These are phyloP conservation scores for Catharanthus roseus DNA, from an alignment of 257 asterid species.

Conservation along the genomic window DNA sequence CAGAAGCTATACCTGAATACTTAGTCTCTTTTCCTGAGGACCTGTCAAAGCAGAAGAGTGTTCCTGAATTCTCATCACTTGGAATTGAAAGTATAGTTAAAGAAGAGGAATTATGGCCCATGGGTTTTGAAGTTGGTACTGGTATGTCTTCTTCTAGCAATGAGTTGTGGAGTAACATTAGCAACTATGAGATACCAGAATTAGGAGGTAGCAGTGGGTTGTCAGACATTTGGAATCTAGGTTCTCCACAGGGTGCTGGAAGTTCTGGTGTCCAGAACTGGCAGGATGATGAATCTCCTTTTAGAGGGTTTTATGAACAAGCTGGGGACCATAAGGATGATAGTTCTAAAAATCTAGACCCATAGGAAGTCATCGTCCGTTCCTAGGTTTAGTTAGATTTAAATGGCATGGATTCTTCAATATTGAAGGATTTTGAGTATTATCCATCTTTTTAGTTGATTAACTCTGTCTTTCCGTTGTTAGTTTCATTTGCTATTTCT, in stretches of 20 bases:
- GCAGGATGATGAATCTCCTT: conserved; percentile 39
- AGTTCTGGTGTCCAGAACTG: conserved; percentile 41
- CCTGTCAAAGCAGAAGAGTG: conserved; percentile 27
- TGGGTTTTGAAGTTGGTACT: conserved; percentile 30
- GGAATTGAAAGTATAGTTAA: conserved; percentile 30
- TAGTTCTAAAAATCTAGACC: conserved; percentile 29
- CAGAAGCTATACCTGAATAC: conserved; percentile 28
- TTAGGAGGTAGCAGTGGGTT: conserved; percentile 29
- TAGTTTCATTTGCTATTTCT: not conserved
- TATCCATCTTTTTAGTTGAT: not conserved
- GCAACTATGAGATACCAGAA: conserved; percentile 37
- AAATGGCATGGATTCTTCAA: conserved; percentile 14
- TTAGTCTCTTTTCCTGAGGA: conserved; percentile 42
- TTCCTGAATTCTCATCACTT: conserved; percentile 20
- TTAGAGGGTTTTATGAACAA: conserved; percentile 20
- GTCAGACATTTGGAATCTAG: conserved; percentile 54
- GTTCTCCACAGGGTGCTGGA: conserved; percentile 35
- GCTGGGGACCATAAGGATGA: conserved; percentile 27
- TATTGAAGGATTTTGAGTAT: conserved; percentile 20
- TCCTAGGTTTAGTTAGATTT: conserved; percentile 25
- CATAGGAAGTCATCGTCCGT: conserved; percentile 14
- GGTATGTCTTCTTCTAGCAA: conserved; percentile 34
- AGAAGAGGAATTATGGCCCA: conserved; percentile 43
- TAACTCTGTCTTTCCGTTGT: not conserved
- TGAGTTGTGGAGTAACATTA: conserved; percentile 39